Evolutionary conservation across 805 yeast species (phyloP), one percentile per base, ranked within the genome.

Genomic region (Yarrowia sp.): DNA sequence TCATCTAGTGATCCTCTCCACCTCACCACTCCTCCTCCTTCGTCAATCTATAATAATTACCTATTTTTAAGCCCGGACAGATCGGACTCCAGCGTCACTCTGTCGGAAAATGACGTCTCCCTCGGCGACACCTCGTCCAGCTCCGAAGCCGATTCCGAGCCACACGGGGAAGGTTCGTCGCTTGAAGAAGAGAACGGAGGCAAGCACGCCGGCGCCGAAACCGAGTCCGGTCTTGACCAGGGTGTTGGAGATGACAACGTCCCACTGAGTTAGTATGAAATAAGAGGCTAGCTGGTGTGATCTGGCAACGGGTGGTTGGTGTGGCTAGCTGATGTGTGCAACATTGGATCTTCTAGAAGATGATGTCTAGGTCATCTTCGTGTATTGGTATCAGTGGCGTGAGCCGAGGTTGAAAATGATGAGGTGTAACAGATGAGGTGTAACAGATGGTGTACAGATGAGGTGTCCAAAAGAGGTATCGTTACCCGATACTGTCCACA

Each of bases 111-210:
- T 90, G 71, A 98, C 96, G 77, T 95, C 98, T 71, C 98, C 99
- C 82, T 95, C 99, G 71, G 98, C 88, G 81, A 92, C 95, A 68
- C 97, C 97, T 83, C 97, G 89, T 73, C 99, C 99, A 71, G 93
- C 85, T 73, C 99, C 99, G 76, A 95, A 94, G 46, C 99, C 99
- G 72, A 92, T 82, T 73, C 99, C 99, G 71, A 94, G 81, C 97
- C 98, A 93, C 52, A 94, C 98, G 68, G 99, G 99, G 87, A 92
- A 95, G 10, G 97, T 85, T 81, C 98, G 88, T 84, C 98, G 91
- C 79, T 85, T 91, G 84, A 95, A 95, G 69, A 95, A 81, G 70
- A 95, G 80, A 53, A 93, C 96, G 9, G 97, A 91, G 55, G 96
- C 90, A 70, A 94, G 85, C 42, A 95, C 97, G 81, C 99, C 99